Evolutionary conservation across 768 basidiomycete genomes (phyloP).

Genomic region (Rhodotorula graminis): DNA sequence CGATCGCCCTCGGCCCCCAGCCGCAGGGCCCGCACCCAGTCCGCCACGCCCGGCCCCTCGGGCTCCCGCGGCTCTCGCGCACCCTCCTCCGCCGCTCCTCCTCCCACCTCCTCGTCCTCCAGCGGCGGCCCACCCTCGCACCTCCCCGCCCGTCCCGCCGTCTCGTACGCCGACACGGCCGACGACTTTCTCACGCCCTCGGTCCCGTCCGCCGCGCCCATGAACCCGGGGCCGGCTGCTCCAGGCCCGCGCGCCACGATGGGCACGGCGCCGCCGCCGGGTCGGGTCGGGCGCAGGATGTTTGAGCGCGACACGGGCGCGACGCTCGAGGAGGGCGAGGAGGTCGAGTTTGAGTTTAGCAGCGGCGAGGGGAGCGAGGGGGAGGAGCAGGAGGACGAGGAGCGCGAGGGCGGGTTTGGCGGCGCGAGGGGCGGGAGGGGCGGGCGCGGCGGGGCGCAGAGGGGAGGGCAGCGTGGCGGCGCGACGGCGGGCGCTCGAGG

Average conservation of each 20-base stretch:
- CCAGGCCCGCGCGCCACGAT: constrained; percentile 5
- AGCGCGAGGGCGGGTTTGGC: neutral
- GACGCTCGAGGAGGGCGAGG: constrained; percentile 9
- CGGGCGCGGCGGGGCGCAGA: neutral
- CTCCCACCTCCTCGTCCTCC: neutral
- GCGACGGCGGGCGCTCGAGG: neutral
- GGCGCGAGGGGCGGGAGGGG: neutral
- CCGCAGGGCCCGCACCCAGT: constrained; percentile 14
- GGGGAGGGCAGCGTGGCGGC: constrained; percentile 13
- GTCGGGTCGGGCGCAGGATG: constrained; percentile 27
- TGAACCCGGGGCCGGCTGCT: neutral
- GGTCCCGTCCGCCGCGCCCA: constrained; percentile 8
- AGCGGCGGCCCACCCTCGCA: constrained; percentile 1
- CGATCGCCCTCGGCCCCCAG: neutral
- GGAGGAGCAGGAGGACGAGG: neutral
- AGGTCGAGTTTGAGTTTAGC: constrained; percentile 40
- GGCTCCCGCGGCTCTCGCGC: neutral
- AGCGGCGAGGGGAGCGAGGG: constrained; percentile 18
- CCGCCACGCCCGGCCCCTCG: constrained; percentile 20
- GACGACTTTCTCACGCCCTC: constrained; percentile 4
- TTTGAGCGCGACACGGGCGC: constrained; percentile 37
- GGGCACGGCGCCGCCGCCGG: constrained; percentile 28
- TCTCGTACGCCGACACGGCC: constrained; percentile 29
- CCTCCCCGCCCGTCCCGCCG: constrained; percentile 37
- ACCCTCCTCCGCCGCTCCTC: neutral